These are phyloP conservation scores for Nectriaceae sp. DNA, from an alignment of 2,329 filamentous ascomycete genomes.

Conservation along the genomic window DNA sequence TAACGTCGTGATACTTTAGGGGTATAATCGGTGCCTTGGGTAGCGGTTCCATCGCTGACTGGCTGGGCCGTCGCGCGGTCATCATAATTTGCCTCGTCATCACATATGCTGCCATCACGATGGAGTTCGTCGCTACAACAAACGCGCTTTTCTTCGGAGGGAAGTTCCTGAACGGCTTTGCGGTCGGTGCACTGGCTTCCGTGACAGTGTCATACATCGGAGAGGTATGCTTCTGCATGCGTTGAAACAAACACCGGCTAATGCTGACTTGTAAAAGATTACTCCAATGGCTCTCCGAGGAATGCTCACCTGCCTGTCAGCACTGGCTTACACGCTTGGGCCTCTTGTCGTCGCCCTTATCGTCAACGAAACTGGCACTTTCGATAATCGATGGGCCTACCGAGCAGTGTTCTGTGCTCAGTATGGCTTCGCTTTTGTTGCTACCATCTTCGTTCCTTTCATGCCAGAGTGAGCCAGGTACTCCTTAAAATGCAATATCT, in stretches of 20 bases:
- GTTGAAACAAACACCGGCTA: background rate
- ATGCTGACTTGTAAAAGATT: slow-evolving; percentile 15
- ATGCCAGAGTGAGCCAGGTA: slow-evolving; percentile 40
- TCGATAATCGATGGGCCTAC: slow-evolving; percentile 35
- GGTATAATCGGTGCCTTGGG: slow-evolving; percentile 32
- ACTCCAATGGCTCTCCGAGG: slow-evolving; percentile 31
- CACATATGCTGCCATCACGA: slow-evolving; percentile 39
- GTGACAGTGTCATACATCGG: slow-evolving; percentile 34
- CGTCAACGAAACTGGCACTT: slow-evolving; percentile 31
- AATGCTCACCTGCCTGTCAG: slow-evolving; percentile 31
- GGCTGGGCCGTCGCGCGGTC: slow-evolving; percentile 34
- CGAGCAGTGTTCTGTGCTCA: slow-evolving; percentile 33
- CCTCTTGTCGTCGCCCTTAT: slow-evolving; percentile 35
- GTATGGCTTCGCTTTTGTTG: slow-evolving; percentile 34
- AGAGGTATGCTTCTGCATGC: slow-evolving; percentile 29
- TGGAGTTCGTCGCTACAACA: slow-evolving; percentile 43
- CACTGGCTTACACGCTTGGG: slow-evolving; percentile 33
- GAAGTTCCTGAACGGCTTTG: slow-evolving; percentile 45
- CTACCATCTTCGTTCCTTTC: slow-evolving; percentile 32
- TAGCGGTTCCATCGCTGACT: slow-evolving; percentile 38
- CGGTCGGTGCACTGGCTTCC: slow-evolving; percentile 28
- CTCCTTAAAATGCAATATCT: background rate
- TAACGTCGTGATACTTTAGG: no score
- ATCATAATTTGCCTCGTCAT: slow-evolving; percentile 38
- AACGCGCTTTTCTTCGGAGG: slow-evolving; percentile 43